These are phyloP conservation scores for Mallotus repandus DNA, from an alignment of 441 rosid species.

Conservation along the genomic window DNA sequence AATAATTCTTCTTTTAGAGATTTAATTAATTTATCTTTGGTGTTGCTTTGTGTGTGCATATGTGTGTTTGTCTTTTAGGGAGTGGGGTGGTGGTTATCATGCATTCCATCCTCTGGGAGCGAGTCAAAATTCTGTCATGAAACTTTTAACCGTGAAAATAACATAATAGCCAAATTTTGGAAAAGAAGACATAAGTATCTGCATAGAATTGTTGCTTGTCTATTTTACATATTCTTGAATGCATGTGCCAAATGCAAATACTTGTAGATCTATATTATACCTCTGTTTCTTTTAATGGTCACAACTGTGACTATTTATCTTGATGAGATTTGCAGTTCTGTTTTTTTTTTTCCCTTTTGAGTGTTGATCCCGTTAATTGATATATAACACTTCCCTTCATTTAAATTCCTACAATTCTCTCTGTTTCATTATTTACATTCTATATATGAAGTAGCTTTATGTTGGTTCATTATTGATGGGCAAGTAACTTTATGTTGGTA, in stretches of 20 bases:
- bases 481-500: too few relatives aligned
- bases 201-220: background rate
- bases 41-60: too few relatives aligned
- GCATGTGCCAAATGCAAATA: background rate
- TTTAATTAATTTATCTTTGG: too few relatives aligned
- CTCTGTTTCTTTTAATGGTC: background rate
- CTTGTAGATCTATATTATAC: background rate
- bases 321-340: background rate
- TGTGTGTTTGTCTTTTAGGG: too few relatives aligned
- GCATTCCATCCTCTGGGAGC: too few relatives aligned
- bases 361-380: background rate
- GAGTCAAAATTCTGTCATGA: too few relatives aligned
- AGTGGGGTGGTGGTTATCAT: background rate
- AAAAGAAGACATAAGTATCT: background rate
- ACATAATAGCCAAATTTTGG: background rate
- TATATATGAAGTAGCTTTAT: background rate
- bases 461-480: background rate
- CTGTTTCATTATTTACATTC: background rate
- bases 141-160: too few relatives aligned
- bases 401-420: background rate
- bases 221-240: background rate
- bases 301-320: background rate
- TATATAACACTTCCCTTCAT: background rate
- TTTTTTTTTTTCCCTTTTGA: background rate
- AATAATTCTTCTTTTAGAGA: too few relatives aligned